These are phyloP conservation scores for Leucaena leucocephala DNA, from an alignment of 306 rosid species.

Conservation along the genomic window DNA sequence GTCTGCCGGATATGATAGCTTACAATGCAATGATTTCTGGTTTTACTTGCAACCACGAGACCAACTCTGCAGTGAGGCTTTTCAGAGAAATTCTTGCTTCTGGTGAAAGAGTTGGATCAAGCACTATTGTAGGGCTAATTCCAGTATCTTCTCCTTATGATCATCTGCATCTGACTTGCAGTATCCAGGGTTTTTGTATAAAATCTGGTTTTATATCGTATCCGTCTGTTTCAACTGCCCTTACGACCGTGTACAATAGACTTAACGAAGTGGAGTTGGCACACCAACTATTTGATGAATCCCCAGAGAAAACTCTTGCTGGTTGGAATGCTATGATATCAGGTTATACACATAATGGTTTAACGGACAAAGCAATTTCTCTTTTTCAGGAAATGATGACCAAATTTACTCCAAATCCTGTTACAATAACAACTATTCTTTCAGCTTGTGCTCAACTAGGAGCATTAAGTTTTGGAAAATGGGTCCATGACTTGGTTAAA, in stretches of 20 bases:
- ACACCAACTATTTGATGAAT: conserved; percentile 76
- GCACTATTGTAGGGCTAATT: conserved; percentile 84
- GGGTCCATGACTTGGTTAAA: conserved; percentile 79
- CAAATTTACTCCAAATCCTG: conserved; percentile 71
- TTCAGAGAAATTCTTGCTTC: conserved; percentile 66
- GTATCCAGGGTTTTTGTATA: conserved; percentile 68
- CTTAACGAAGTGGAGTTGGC: conserved; percentile 79
- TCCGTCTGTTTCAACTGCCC: conserved; percentile 80
- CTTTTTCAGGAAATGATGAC: conserved; percentile 80
- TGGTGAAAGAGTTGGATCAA: conserved; percentile 61
- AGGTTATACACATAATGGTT: conserved; percentile 89
- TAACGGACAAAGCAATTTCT: conserved; percentile 74
- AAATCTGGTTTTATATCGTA: conserved; percentile 61
- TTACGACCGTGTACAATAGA: conserved; percentile 67
- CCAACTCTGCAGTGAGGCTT: conserved; percentile 57
- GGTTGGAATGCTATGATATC: conserved; percentile 98
- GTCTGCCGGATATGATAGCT: conserved; percentile 68
- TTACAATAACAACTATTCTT: conserved; percentile 79
- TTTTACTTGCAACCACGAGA: conserved; percentile 64
- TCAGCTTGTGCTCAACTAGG: conserved; percentile 98
- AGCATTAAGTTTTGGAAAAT: conserved; percentile 79
- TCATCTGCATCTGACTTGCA: conserved; percentile 59
- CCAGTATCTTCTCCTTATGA: conserved; percentile 83
- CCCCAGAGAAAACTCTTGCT: conserved; percentile 71
- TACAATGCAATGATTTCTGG: conserved; percentile 93